Evolutionary conservation across 2,329 filamentous ascomycete species (phyloP), one percentile per base, ranked within the genome.

Genomic region (Salinomyces thailandicus): DNA sequence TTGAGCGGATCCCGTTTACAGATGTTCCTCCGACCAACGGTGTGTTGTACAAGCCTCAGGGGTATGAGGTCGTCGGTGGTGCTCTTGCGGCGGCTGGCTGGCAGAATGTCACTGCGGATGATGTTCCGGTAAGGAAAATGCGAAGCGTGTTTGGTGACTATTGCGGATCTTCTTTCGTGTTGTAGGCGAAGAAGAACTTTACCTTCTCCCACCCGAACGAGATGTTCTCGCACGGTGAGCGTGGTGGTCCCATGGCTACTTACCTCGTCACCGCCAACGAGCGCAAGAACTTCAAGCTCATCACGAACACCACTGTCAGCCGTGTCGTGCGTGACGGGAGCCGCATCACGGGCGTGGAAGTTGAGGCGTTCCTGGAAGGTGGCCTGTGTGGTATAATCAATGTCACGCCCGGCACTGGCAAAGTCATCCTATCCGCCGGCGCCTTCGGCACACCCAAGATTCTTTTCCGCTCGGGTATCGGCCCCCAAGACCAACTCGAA

Each of bases 361-460:
- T 82, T n/a, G 70, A 77, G 50, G 66, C 70, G 31, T 64, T 62
- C 36, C 58, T 61, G 17, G 55, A 63, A 17, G 71, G 68, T 15
- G 77, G 77, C 6, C 69, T 71, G 45, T 65, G 63, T 17, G 75
- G 78, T 4, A 70, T 69, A 6, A 66, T 83, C 44, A 75, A 74
- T 5, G 59, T 83, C 38, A 75, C 76, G 15, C 50, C 66, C 4
- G 58, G 61, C 24, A 72, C 69, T 9, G 80, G 81, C 7, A 72
- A 77, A 35, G 78, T 85, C 30, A 72, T 85, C 46, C 62, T 84
- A 19, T 72, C 80, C 13, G 73, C 77, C 1, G 81, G 81, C 32
- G 64, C 79, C 1, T 81, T 85, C 43, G 77, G 77, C n/a, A 77
- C 77, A 2, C 67, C 78, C 11, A 81, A 81, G 59, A 63, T 85